Evolutionary conservation across 371 early-diverging fungal species (phyloP), one percentile per base, ranked within the genome.

Genomic region (Nematocida sp.): DNA sequence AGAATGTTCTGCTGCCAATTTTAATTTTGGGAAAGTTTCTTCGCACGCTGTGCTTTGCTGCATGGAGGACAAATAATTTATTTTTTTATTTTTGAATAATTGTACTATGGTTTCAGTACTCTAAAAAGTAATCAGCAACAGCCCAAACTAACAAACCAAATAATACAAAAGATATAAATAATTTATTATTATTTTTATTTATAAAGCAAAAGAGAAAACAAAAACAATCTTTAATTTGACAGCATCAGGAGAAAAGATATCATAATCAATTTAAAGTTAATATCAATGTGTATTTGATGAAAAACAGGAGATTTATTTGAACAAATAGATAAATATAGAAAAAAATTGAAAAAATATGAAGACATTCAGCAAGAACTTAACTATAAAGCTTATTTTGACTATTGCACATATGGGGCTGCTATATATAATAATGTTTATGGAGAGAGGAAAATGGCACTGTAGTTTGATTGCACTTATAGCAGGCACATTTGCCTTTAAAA

Each of bases 1-100:
- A 70, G 80, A 78, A 27, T 69, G 60, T 56, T 78, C 80, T 25
- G 25, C 6, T 11, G 80, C n/a, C 11, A 56, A 3, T 44, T 78
- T 56, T 13, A 78, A 23, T 44, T 40, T 11, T 70, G 76, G 66
- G 5, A 66, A 33, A 42, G 13, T 62, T 9, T 62, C 40, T 18
- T 42, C 0, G 33, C 33, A 33, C 9, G 27, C 18, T 18, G 45
- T 52, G n/a, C 18, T 46, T 23, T 11, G 15, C 20, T 25, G 33
- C 45, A 44, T 55, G 55, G 66, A 18, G 39, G 52, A 58, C 42
- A 71, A 71, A 39, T 13, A 71, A 40, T 71, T 52, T 55, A 46
- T 27, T 71, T 33, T 50, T 55, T 71, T 67, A 33, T 33, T 33
- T 33, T 33, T 33, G 33, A 33, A 33, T 33, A 33, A 33, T 33